Conservation (phyloP, 345 rosid genomes). For the Raphanus raphanistrum region DNA sequence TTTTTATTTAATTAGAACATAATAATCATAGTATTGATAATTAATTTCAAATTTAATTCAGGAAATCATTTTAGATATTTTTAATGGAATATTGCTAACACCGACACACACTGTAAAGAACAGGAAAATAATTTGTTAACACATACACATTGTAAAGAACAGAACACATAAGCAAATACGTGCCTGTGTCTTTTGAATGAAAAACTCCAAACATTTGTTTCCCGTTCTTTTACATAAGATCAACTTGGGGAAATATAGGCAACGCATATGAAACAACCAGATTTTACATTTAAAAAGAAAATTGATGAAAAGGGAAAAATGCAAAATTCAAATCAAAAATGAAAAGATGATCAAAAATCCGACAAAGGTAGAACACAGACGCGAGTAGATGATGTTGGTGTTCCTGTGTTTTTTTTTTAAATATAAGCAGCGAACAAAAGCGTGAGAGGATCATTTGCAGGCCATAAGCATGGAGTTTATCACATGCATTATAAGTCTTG, state of each 20-base stretch:
- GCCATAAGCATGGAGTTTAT: constrained; percentile 62
- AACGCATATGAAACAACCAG: constrained; percentile 16
- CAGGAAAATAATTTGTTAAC: neutral
- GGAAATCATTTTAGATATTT: neutral
- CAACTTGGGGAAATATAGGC: neutral
- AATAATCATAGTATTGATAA: too few relatives aligned
- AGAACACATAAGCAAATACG: neutral
- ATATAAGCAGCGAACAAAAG: constrained; percentile 10
- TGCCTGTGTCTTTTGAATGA: neutral
- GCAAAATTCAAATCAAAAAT: constrained; percentile 31
- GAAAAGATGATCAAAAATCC: constrained; percentile 2
- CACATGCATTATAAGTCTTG: constrained; percentile 72
- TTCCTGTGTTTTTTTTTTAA: constrained; percentile 28
- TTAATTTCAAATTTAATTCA: neutral
- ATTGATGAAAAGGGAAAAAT: neutral
- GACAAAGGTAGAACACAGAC: constrained; percentile 4
- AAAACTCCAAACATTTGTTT: constrained; percentile 15
- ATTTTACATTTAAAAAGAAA: constrained; percentile 25
- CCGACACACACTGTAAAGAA: neutral
- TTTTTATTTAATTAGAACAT: neutral
- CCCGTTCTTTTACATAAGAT: neutral
- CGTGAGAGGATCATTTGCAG: constrained; percentile 47
- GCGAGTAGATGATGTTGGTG: constrained; percentile 1
- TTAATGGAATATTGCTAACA: neutral
- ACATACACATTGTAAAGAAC: neutral